These are phyloP conservation scores for Nakazawaea sp. DNA, from an alignment of 805 yeast genomes.

Conservation along the genomic window DNA sequence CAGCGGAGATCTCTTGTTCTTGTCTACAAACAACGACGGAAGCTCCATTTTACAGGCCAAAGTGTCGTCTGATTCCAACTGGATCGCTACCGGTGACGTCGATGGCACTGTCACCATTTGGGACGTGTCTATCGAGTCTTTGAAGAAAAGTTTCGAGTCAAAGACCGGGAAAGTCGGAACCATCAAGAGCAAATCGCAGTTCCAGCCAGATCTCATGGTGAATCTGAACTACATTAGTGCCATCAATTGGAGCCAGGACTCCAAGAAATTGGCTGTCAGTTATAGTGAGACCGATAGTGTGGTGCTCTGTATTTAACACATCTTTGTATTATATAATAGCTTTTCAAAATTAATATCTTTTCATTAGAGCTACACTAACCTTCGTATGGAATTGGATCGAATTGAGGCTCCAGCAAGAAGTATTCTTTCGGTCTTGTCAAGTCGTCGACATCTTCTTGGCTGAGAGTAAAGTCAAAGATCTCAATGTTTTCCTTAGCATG, in stretches of 20 bases:
- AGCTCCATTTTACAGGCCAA: conserved; percentile 48
- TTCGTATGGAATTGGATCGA: conserved; percentile 24
- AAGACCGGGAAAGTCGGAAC: not conserved
- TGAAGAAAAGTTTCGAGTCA: conserved; percentile 1
- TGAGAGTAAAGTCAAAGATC: conserved; percentile 33
- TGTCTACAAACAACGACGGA: conserved; percentile 35
- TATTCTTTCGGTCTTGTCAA: conserved; percentile 31
- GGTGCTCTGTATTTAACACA: conserved; percentile 7
- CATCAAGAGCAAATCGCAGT: conserved; percentile 10
- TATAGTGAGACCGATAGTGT: conserved; percentile 20
- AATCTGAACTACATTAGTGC: conserved; percentile 15
- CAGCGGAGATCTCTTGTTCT: conserved; percentile 30
- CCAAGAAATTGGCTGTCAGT: conserved; percentile 19
- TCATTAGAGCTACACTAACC: conserved; percentile 21
- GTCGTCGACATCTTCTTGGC: conserved; percentile 26
- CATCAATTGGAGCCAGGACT: conserved; percentile 20
- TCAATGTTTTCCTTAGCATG: conserved; percentile 36
- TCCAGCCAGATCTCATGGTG: conserved; percentile 17
- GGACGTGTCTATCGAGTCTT: conserved; percentile 25
- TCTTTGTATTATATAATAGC: too few species aligned
- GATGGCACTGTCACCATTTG: conserved; percentile 54
- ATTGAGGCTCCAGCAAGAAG: conserved; percentile 22
- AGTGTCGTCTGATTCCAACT: conserved; percentile 41
- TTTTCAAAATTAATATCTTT: too few species aligned
- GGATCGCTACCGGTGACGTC: conserved; percentile 59